phyloP scores from a whole-genome alignment of 768 basidiomycete species.

The Rhizopogon salebrosus region DNA sequence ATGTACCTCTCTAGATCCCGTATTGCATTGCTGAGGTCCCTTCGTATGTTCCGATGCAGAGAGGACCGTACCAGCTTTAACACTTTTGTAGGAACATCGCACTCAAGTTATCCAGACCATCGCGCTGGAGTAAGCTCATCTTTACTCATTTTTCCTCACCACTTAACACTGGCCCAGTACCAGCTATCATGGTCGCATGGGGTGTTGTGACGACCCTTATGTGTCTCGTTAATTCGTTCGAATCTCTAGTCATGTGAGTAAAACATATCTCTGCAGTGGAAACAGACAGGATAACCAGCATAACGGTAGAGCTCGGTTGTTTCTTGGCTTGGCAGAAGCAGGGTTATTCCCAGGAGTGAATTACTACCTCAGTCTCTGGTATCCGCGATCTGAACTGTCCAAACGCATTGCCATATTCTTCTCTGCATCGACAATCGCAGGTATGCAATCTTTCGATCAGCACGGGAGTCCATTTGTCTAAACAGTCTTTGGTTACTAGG shows the following conservation, averaged over 20 bases:
- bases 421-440: slow-evolving; percentile 52
- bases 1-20: slow-evolving; percentile 18
- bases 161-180: slow-evolving; percentile 27
- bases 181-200: slow-evolving; percentile 36
- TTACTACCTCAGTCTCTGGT: slow-evolving; percentile 53
- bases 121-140: slow-evolving; percentile 28
- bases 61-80: background rate
- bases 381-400: slow-evolving; percentile 55
- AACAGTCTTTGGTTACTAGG: slow-evolving; percentile 13
- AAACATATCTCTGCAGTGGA: background rate
- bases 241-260: slow-evolving; percentile 27
- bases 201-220: slow-evolving; percentile 34
- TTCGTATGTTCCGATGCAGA: slow-evolving; percentile 24
- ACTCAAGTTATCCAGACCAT: slow-evolving; percentile 30
- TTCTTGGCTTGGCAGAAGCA: slow-evolving; percentile 45
- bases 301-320: slow-evolving; percentile 28
- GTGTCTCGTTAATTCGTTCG: slow-evolving; percentile 30
- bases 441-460: slow-evolving; percentile 11
- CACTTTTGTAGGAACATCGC: slow-evolving; percentile 28
- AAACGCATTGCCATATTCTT: slow-evolving; percentile 60
- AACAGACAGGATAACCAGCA: too few relatives aligned
- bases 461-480: background rate
- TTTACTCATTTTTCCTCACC: background rate
- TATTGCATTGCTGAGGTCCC: slow-evolving; percentile 35
- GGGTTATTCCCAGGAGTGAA: slow-evolving; percentile 38